Evolutionary conservation across 2,329 filamentous ascomycete species (phyloP).

Genomic region (Cercospora canescens): DNA sequence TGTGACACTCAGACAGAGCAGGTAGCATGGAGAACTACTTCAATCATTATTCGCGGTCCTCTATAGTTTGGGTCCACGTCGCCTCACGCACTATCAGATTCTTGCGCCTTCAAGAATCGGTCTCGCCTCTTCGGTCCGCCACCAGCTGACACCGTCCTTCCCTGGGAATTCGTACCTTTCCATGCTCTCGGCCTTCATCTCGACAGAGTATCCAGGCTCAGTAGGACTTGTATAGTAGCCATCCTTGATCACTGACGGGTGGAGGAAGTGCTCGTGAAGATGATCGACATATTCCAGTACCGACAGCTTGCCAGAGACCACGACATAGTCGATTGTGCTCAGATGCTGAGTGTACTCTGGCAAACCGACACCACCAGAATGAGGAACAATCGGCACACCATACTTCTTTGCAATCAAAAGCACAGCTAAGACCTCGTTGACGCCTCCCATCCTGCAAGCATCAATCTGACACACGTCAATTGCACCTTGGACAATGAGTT

Average conservation of each 20-base stretch:
- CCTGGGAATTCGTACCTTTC: conserved; percentile 76
- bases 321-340: conserved; percentile 89
- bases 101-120: conserved; percentile 64
- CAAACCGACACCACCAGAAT: conserved; percentile 84
- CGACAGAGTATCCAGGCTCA: conserved; percentile 83
- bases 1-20: neutral
- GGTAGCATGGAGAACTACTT: neutral
- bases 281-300: conserved; percentile 92
- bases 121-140: conserved; percentile 77
- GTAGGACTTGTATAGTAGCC: conserved; percentile 86
- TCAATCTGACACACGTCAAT: conserved; percentile 90
- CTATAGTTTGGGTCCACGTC: neutral
- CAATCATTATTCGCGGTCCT: neutral
- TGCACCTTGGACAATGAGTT: conserved; percentile 75
- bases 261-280: conserved; percentile 87
- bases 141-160: conserved; percentile 78
- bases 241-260: conserved; percentile 76
- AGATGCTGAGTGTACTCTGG: conserved; percentile 94
- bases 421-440: conserved; percentile 91
- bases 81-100: neutral
- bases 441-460: conserved; percentile 83
- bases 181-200: conserved; percentile 92
- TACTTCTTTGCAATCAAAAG: conserved; percentile 81
- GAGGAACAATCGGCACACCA: conserved; percentile 79
- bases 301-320: conserved; percentile 71